A percentile compares a stretch with the other conserved stretches of the same genome.
phyloP scores from a whole-genome alignment of 2,329 filamentous ascomycete genomes.

The Neonectria ditissima region DNA sequence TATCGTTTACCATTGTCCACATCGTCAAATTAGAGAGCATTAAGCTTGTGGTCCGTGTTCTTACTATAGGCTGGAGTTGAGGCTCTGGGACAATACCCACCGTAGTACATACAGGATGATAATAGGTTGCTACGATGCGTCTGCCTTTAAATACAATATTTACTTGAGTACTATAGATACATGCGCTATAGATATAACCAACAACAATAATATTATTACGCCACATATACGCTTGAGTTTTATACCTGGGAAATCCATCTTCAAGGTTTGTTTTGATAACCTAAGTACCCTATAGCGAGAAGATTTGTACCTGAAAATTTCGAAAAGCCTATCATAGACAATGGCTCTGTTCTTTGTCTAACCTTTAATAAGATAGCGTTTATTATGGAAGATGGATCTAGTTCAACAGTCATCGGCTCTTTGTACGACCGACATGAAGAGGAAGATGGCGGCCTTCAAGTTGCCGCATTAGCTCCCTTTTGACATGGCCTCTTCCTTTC shows the following conservation, averaged over 20 bases:
- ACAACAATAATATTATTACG: conserved; percentile 26
- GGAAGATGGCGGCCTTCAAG: conserved; percentile 12
- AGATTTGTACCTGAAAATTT: conserved; percentile 26
- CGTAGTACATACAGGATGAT: conserved; percentile 23
- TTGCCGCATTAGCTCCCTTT: conserved; percentile 16
- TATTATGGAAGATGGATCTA: conserved; percentile 11
- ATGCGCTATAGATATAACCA: conserved; percentile 26
- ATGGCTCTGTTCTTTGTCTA: conserved; percentile 30
- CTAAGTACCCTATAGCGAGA: conserved; percentile 17
- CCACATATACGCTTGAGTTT: conserved; percentile 37
- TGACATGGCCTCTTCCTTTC: conserved; percentile 14
- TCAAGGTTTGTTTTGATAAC: conserved; percentile 25
- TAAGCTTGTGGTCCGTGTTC: conserved; percentile 27
- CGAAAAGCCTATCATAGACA: conserved; percentile 19
- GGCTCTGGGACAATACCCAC: conserved; percentile 25
- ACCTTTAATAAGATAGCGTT: conserved; percentile 31
- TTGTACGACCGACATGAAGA: conserved; percentile 5
- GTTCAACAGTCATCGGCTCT: conserved; percentile 14
- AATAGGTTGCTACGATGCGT: conserved; percentile 24
- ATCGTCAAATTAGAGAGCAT: conserved; percentile 7
- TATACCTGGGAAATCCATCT: conserved; percentile 24
- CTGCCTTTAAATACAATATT: conserved; percentile 4
- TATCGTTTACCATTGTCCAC: conserved; percentile 17
- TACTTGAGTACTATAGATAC: conserved; percentile 34
- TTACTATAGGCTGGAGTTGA: conserved; percentile 25